Evolutionary conservation across 1,284 basidiomycete species (phyloP), one percentile per base, ranked within the genome.

Genomic region (Megacollybia platyphylla): DNA sequence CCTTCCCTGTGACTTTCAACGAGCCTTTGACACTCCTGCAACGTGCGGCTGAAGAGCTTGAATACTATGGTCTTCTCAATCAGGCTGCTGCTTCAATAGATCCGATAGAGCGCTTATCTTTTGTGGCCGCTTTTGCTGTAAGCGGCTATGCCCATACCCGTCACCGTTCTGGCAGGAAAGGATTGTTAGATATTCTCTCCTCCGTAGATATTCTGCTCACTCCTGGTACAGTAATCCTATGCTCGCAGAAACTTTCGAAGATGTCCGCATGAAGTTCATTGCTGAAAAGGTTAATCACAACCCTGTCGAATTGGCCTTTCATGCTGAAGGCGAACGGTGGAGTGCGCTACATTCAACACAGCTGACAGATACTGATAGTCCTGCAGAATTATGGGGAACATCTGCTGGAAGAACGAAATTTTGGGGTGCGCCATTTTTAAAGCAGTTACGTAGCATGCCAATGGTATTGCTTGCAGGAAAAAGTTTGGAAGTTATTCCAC

Each of bases 211-310:
- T 42, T 43, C 43, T 48, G 28, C 39, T 48, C 36, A 49, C 37
- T 35, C n/a, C 30, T 39, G 17, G 26, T 40, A 28, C 48, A 89
- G 86, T 53, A 92, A 89, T 52, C 89, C 88, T 0, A 79, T 92
- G 73, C 71, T 91, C 40, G 84, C 79, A 8, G 90, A 93, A 60
- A 92, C 90, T 0, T 93, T 86, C 52, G 90, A 93, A 58, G 83
- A 87, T 48, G 54, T 68, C 27, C 74, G 87, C 38, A 80, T 79
- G 68, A 79, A 74, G 45, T 89, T 91, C 55, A 71, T 93, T 41
- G 79, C 85, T 40, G 89, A 93, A 62, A 93, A 93, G 64, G 88
- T 92, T 43, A 76, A 75, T 38, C 90, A 93, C 57, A 79, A 88
- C 51, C 90, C 90, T 7, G 68, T 87, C 37, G 67, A 89, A 52